Conservation (phyloP, 176 grass and related monocot genomes). For the Aegilops umbellulata region DNA sequence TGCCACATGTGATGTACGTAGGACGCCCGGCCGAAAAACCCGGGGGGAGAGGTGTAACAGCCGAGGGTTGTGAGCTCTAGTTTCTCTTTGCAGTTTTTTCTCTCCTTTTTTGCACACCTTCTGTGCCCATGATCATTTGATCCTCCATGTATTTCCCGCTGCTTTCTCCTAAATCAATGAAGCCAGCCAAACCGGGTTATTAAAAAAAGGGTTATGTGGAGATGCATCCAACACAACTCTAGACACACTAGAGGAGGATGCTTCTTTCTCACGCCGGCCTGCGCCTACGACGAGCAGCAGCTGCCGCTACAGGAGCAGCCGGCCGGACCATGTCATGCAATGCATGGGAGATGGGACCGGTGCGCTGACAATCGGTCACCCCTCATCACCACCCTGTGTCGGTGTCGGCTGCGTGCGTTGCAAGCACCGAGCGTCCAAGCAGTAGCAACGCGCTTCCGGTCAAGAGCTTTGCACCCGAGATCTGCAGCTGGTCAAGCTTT, state of each 20-base stretch:
- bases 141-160: too few species aligned
- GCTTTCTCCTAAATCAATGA: too few species aligned
- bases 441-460: neutral
- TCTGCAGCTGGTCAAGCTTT: too few species aligned
- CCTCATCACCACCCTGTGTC: conserved; percentile 27
- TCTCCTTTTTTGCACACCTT: too few species aligned
- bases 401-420: conserved; percentile 9
- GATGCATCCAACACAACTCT: too few species aligned
- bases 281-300: neutral
- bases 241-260: neutral
- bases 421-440: neutral
- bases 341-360: conserved; percentile 10
- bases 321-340: neutral
- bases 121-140: too few species aligned
- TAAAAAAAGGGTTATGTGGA: too few species aligned
- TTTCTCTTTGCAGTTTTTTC: too few species aligned
- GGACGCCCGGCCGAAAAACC: too few species aligned
- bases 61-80: too few species aligned
- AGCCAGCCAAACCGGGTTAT: too few species aligned
- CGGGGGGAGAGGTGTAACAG: neutral
- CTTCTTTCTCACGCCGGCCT: conserved; percentile 40
- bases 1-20: neutral
- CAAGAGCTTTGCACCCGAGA: too few species aligned
- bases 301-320: neutral
- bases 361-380: neutral